Conservation (phyloP, 2,329 filamentous ascomycete genomes). For the Orbilia blumenaviensis region DNA sequence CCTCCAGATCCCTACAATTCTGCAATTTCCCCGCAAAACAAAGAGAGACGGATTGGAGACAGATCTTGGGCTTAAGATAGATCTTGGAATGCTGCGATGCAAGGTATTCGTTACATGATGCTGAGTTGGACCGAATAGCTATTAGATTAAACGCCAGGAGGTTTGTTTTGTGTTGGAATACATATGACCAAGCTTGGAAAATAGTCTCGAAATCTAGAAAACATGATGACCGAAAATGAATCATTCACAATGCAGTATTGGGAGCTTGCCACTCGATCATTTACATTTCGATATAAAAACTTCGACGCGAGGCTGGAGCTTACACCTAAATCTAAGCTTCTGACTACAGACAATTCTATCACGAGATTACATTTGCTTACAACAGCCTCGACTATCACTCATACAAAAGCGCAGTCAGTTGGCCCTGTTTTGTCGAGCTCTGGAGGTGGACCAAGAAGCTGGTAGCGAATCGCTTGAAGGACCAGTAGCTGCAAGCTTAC, state of each 20-base stretch:
- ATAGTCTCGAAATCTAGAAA: background rate
- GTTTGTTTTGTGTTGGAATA: constrained; percentile 27
- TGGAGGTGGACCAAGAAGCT: constrained; percentile 9
- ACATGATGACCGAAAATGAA: constrained; percentile 47
- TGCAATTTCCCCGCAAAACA: background rate
- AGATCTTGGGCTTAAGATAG: background rate
- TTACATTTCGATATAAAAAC: constrained; percentile 20
- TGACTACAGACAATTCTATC: background rate
- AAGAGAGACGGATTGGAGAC: background rate
- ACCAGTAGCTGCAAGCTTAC: constrained; percentile 31
- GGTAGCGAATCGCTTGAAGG: constrained; percentile 47
- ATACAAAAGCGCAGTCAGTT: constrained; percentile 43
- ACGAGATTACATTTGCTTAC: constrained; percentile 1
- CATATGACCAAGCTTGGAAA: too few species aligned
- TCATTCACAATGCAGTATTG: constrained; percentile 14
- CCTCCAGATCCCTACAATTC: background rate
- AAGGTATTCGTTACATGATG: background rate
- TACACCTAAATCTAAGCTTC: background rate
- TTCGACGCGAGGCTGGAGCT: constrained; percentile 14
- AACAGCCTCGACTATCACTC: background rate
- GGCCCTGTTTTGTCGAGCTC: constrained; percentile 18
- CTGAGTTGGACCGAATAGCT: too few species aligned
- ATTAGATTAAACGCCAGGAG: too few species aligned
- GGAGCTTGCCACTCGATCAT: background rate
- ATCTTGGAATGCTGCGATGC: background rate